phyloP scores from a whole-genome alignment of 1,284 basidiomycete genomes.

The Cystobasidium slooffiae region DNA sequence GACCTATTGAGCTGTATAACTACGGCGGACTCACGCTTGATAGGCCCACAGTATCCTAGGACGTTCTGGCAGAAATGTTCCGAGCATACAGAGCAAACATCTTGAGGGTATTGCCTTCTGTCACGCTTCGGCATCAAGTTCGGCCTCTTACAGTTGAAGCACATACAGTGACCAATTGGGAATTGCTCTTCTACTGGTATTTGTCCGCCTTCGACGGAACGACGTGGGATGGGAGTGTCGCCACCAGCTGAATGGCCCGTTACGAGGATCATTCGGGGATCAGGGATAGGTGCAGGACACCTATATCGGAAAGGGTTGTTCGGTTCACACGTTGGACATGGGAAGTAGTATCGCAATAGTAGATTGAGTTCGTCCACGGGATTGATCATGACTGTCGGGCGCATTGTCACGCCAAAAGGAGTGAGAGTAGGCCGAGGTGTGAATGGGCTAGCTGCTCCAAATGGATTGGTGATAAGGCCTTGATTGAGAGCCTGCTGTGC shows the following conservation, averaged over 20 bases:
- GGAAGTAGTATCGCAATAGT: slow-evolving; percentile 38
- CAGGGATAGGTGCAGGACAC: slow-evolving; percentile 35
- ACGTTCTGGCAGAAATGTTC: slow-evolving; percentile 42
- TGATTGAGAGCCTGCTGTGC: slow-evolving; percentile 26
- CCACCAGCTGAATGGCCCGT: slow-evolving; percentile 22
- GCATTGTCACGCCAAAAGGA: slow-evolving; percentile 23
- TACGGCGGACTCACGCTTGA: slow-evolving; percentile 34
- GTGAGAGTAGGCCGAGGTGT: slow-evolving; percentile 17
- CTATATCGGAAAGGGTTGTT: slow-evolving; percentile 31
- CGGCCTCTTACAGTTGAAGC: slow-evolving; percentile 42
- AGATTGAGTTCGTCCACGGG: slow-evolving; percentile 43
- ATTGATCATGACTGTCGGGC: slow-evolving; percentile 39
- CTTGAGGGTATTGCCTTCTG: slow-evolving; percentile 39
- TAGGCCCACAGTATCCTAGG: slow-evolving; percentile 40
- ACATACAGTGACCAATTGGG: slow-evolving; percentile 26
- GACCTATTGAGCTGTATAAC: background rate
- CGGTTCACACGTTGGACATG: slow-evolving; percentile 40
- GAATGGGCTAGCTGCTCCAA: slow-evolving; percentile 24
- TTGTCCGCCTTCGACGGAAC: slow-evolving; percentile 3
- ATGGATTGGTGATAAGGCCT: slow-evolving; percentile 24
- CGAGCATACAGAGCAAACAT: slow-evolving; percentile 33
- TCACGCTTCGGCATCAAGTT: slow-evolving; percentile 40
- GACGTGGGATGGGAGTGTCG: slow-evolving; percentile 18
- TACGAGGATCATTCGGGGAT: slow-evolving; percentile 34
- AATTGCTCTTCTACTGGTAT: slow-evolving; percentile 29